These are phyloP conservation scores for Colletotrichum cereale DNA, from an alignment of 2,329 filamentous ascomycete species.

Conservation along the genomic window DNA sequence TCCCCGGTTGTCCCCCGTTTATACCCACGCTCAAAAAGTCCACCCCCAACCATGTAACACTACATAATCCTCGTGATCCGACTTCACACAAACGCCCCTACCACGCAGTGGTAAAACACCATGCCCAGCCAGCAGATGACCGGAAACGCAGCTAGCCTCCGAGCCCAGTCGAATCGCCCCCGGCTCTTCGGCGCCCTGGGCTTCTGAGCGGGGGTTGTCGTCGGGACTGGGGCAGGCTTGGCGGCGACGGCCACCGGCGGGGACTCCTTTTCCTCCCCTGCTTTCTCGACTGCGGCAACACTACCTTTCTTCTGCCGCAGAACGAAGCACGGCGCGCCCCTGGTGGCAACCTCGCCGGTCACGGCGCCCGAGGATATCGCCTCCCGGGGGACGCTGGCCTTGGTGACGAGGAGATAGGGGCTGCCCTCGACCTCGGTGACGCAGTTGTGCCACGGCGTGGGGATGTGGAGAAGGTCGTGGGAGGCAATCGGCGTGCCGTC, in stretches of 20 bases:
- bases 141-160: constrained; percentile 29
- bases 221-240: not conserved
- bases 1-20: not conserved
- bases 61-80: constrained; percentile 1
- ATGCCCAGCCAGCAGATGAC: constrained; percentile 27
- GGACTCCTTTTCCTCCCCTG: not conserved
- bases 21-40: constrained; percentile 7
- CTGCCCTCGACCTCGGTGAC: constrained; percentile 47
- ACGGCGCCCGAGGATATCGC: constrained; percentile 35
- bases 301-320: constrained; percentile 4
- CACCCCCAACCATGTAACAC: not conserved
- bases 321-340: constrained; percentile 21
- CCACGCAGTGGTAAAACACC: constrained; percentile 30
- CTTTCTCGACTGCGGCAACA: not conserved
- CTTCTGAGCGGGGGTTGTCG: constrained; percentile 1
- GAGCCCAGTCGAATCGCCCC: constrained; percentile 27
- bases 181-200: not conserved
- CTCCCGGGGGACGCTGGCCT: constrained; percentile 39
- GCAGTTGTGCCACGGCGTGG: constrained; percentile 59
- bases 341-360: constrained; percentile 16
- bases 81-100: constrained; percentile 28
- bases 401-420: constrained; percentile 42
- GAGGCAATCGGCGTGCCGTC: constrained; percentile 39
- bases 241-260: not conserved
- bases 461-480: constrained; percentile 49